Evolutionary conservation across 208 protist species (phyloP).

Genomic region (Acanthamoeba lugdunensis): DNA sequence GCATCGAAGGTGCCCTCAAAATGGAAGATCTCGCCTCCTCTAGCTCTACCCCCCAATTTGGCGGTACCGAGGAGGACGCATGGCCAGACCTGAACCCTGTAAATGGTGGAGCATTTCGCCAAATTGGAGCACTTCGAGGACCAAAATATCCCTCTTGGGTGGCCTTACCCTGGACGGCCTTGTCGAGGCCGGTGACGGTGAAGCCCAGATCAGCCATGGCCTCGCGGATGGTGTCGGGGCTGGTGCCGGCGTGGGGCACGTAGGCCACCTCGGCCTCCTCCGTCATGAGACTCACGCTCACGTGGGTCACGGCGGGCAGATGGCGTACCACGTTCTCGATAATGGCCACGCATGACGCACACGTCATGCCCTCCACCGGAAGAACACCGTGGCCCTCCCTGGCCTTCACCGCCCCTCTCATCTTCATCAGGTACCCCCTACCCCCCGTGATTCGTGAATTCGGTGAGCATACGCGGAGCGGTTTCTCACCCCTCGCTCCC

Average conservation of each 20-base stretch:
- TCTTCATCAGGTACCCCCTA: neutral
- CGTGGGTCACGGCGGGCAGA: neutral
- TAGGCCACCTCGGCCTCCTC: neutral
- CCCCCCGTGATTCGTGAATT: neutral
- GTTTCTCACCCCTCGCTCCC: too few species aligned
- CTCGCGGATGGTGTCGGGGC: neutral
- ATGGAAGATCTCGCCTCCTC: too few species aligned
- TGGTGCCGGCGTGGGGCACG: constrained; percentile 11
- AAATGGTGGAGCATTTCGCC: too few species aligned
- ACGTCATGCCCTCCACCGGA: constrained; percentile 90
- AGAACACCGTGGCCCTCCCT: constrained; percentile 12
- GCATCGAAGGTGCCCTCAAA: too few species aligned
- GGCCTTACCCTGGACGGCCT: neutral
- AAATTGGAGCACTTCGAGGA: too few species aligned
- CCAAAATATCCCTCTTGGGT: too few species aligned
- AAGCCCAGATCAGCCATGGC: constrained; percentile 6
- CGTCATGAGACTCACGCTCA: constrained; percentile 12
- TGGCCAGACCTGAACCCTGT: too few species aligned
- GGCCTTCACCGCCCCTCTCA: neutral
- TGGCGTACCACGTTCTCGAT: constrained; percentile 85
- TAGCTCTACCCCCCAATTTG: too few species aligned
- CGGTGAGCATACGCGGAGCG: too few species aligned
- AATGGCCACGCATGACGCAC: constrained; percentile 90
- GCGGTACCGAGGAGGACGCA: too few species aligned
- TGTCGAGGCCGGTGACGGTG: neutral